Conservation (phyloP, 305 asterid genomes). For the Solanum hybrid region DNA sequence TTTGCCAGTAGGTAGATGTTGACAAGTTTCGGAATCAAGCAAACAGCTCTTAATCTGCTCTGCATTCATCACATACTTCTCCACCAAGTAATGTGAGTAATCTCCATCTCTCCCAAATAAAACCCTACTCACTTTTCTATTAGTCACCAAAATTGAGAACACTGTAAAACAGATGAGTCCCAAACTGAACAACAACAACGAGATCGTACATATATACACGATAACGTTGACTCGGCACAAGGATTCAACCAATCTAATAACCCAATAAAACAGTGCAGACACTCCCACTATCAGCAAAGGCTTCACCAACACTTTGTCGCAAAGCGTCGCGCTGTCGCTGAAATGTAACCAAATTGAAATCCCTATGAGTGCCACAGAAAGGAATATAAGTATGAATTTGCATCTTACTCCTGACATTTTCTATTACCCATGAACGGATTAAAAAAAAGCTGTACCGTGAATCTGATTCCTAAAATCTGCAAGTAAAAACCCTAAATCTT, state of each 20-base stretch:
- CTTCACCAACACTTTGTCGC: constrained; percentile 33
- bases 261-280: constrained; percentile 27
- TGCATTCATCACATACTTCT: background rate
- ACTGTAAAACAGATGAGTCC: background rate
- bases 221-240: constrained; percentile 13
- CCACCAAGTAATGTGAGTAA: background rate
- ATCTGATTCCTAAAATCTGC: background rate
- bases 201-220: background rate
- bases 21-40: background rate
- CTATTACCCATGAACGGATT: background rate
- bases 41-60: background rate
- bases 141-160: background rate
- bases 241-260: constrained; percentile 38
- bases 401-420: constrained; percentile 42
- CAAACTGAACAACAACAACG: background rate
- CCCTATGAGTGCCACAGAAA: constrained; percentile 28
- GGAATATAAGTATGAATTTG: constrained; percentile 29
- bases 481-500: background rate
- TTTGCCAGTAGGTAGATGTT: background rate
- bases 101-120: background rate
- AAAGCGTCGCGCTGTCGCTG: constrained; percentile 17
- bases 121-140: background rate
- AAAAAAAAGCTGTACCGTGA: background rate
- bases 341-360: constrained; percentile 32
- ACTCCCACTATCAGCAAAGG: constrained; percentile 40